These are phyloP conservation scores for Colletotrichum abscissum DNA, from an alignment of 2,329 filamentous ascomycete species.

Conservation along the genomic window DNA sequence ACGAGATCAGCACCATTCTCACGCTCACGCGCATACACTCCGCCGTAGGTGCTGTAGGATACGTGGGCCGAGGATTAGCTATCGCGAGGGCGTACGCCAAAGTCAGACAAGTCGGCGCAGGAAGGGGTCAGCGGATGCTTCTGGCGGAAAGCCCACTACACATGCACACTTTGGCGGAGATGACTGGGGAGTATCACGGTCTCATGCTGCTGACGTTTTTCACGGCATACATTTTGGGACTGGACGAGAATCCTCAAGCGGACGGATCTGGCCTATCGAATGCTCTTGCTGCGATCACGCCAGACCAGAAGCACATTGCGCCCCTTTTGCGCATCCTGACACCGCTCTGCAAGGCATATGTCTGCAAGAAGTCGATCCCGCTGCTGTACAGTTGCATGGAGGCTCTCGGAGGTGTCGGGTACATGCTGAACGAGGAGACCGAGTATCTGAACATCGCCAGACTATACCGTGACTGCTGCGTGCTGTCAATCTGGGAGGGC, in stretches of 20 bases:
- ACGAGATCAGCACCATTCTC: conserved; percentile 75
- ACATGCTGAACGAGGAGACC: conserved; percentile 71
- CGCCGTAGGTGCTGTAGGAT: conserved; percentile 62
- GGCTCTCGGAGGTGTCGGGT: conserved; percentile 73
- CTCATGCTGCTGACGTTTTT: conserved; percentile 67
- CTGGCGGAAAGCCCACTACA: conserved; percentile 66
- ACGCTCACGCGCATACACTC: conserved; percentile 74
- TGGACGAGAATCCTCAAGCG: conserved; percentile 56
- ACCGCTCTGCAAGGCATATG: conserved; percentile 70
- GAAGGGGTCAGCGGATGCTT: conserved; percentile 46
- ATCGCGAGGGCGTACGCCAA: conserved; percentile 68
- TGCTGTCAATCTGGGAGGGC: conserved; percentile 77
- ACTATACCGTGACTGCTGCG: conserved; percentile 72
- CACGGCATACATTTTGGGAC: conserved; percentile 64
- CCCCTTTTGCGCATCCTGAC: conserved; percentile 68
- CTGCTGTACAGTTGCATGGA: conserved; percentile 71
- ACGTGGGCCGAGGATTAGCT: conserved; percentile 65
- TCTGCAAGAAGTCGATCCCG: conserved; percentile 60
- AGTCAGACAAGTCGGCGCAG: conserved; percentile 62
- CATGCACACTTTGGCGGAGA: conserved; percentile 66
- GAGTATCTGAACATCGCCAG: conserved; percentile 72
- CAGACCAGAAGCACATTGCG: conserved; percentile 44
- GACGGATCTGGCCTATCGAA: neutral
- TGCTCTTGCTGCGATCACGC: conserved; percentile 42
- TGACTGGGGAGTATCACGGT: conserved; percentile 66